Evolutionary conservation across 2,329 filamentous ascomycete species (phyloP).

Genomic region (Cercospora brassicicola): DNA sequence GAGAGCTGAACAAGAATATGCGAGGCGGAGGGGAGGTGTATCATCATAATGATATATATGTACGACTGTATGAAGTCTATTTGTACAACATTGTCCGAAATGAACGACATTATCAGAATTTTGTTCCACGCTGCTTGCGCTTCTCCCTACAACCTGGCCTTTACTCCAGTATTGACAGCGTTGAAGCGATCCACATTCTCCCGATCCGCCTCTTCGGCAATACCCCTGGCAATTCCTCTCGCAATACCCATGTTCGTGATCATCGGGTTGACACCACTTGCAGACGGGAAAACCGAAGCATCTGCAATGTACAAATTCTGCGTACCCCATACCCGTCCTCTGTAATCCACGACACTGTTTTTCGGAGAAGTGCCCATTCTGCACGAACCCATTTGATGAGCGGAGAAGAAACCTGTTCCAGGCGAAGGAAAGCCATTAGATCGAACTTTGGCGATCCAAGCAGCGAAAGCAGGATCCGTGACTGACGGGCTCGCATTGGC

Average conservation of each 20-base stretch:
- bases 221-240: constrained; percentile 62
- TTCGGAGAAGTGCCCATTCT: constrained; percentile 61
- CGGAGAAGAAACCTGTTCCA: constrained; percentile 61
- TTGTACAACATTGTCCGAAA: not conserved
- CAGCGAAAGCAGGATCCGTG: constrained; percentile 60
- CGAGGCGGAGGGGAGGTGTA: not conserved
- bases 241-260: constrained; percentile 71
- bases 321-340: constrained; percentile 61
- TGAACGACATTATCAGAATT: not conserved
- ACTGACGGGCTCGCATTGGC: constrained; percentile 39
- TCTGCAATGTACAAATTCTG: constrained; percentile 69
- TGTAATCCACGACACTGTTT: constrained; percentile 48
- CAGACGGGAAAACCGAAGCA: constrained; percentile 72
- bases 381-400: constrained; percentile 79
- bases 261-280: constrained; percentile 81
- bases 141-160: constrained; percentile 7
- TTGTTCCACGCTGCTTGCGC: not conserved
- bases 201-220: constrained; percentile 41
- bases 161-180: constrained; percentile 6
- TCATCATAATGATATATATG: not conserved
- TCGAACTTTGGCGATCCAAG: constrained; percentile 58
- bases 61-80: not conserved
- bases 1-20: constrained; percentile 7
- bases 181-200: constrained; percentile 6
- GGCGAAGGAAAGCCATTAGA: constrained; percentile 54